phyloP scores from a whole-genome alignment of 129 eudicot species.

The Pittosporum tobira region DNA sequence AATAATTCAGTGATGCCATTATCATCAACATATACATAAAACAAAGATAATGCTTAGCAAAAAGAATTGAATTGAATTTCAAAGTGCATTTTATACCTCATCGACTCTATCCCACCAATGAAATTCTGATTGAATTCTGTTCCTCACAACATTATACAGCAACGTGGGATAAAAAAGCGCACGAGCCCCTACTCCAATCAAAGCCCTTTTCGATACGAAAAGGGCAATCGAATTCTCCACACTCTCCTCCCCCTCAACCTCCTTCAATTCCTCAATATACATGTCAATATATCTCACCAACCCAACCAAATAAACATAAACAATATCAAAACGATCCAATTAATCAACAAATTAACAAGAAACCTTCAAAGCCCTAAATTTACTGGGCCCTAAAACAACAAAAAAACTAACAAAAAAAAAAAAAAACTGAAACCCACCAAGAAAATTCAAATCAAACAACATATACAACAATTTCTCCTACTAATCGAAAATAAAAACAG shows the following conservation, averaged over 20 bases:
- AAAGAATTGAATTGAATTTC: background rate
- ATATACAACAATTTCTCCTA: slow-evolving; percentile 6
- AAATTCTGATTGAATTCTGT: slow-evolving; percentile 68
- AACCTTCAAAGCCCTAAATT: too few relatives aligned
- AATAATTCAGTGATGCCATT: background rate
- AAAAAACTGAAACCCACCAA: slow-evolving; percentile 3
- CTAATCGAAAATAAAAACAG: slow-evolving; percentile 2
- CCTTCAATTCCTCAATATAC: slow-evolving; percentile 64
- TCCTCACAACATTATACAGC: slow-evolving; percentile 67
- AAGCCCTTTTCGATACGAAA: slow-evolving; percentile 46
- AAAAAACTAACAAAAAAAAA: background rate
- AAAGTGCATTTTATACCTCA: slow-evolving; percentile 30
- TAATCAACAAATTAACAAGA: slow-evolving; percentile 8
- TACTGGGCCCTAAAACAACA: too few relatives aligned
- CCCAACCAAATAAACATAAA: slow-evolving; percentile 15
- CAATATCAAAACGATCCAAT: background rate
- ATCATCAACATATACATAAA: background rate
- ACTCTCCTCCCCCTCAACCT: slow-evolving; percentile 31
- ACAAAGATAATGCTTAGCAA: too few relatives aligned
- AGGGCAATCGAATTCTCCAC: slow-evolving; percentile 25
- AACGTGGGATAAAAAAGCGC: slow-evolving; percentile 77
- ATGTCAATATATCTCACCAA: slow-evolving; percentile 13
- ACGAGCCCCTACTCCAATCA: slow-evolving; percentile 85
- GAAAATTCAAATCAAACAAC: slow-evolving; percentile 1
- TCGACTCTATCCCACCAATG: slow-evolving; percentile 92